Evolutionary conservation across 2,329 filamentous ascomycete genomes (phyloP), one percentile per base, ranked within the genome.

Genomic region (Sporothrix sp.): DNA sequence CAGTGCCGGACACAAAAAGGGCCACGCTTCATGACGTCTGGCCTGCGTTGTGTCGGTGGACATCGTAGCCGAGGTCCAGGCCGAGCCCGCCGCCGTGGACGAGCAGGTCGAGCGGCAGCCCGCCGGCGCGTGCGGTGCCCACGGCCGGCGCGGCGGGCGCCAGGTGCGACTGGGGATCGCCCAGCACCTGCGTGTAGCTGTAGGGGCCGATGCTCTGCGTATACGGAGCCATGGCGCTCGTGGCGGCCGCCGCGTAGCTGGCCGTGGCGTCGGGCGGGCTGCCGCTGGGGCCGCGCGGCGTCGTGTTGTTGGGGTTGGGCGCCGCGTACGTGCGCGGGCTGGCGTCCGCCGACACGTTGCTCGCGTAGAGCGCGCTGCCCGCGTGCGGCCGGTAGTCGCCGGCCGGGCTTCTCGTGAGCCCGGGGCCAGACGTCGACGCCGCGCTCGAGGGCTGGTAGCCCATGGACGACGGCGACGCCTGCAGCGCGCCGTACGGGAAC

Each of bases 301-400:
- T 51, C 28, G 52, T 40, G 11, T 48, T 52, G 51, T 55, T 46
- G 2, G 55, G 48, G 21, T 53, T 57, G 6, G 55, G 51, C 11
- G 55, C 55, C 32, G 53, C 33, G n/a, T 55, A 53, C 4, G 53
- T 54, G 2, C 55, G 55, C 3, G 55, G 55, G 32, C 55, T 57
- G 3, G 53, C 51, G 18, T 45, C 53, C 2, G 52, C 45, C 16
- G 55, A 52, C 8, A 48, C 35, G 7, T 33, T 51, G 51, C 43
- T 51, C 9, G 36, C 39, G 36, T 55, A 57, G 2, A 56, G 35
- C 10, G 52, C 10, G 7, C n/a, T n/a, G n/a, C 54, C 43, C 0
- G 54, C 16, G 18, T 56, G 55, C 7, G 51, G 23, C 18, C 51
- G 55, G 43, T 55, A 55, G 28, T 55, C 51, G 27, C 43, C 48